Conservation (phyloP, 2,329 filamentous ascomycete species). For the Nemania serpens region DNA sequence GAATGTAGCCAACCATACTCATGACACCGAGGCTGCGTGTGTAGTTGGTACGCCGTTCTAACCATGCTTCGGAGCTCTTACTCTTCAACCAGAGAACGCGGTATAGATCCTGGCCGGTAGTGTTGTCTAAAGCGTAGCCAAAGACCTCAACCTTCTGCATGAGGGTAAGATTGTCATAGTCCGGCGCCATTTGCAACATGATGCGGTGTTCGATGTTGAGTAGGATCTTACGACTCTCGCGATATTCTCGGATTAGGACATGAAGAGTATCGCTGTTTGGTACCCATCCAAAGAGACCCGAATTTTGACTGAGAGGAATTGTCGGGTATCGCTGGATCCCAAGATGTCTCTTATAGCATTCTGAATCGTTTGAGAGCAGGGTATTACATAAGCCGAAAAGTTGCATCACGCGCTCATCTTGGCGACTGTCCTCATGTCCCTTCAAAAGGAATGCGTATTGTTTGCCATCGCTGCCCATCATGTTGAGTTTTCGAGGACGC, state of each 20-base stretch:
- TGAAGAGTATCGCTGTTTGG: slow-evolving; percentile 97
- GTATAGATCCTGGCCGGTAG: slow-evolving; percentile 97
- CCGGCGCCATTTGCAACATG: slow-evolving; percentile 99
- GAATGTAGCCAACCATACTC: slow-evolving; percentile 99
- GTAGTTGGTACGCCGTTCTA: slow-evolving; percentile 97
- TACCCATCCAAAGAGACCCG: slow-evolving; percentile 93
- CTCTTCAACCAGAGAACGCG: slow-evolving; percentile 98
- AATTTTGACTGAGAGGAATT: slow-evolving; percentile 96
- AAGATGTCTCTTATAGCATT: slow-evolving; percentile 95
- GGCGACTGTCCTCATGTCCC: slow-evolving; percentile 98
- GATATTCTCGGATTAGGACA: slow-evolving; percentile 94
- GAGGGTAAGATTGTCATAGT: slow-evolving; percentile 96
- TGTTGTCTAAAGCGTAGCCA: slow-evolving; percentile 98
- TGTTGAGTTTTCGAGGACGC: slow-evolving; percentile 84
- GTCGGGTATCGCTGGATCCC: slow-evolving; percentile 95
- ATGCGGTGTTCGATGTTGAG: slow-evolving; percentile 99
- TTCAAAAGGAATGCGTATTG: slow-evolving; percentile 91
- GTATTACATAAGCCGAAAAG: slow-evolving; percentile 98
- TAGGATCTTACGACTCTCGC: slow-evolving; percentile 94
- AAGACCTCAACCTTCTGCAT: slow-evolving; percentile 99
- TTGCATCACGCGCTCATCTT: slow-evolving; percentile 99
- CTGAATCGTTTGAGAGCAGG: slow-evolving; percentile 87
- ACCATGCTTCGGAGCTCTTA: slow-evolving; percentile 96
- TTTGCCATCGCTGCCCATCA: slow-evolving; percentile 86
- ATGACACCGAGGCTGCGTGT: slow-evolving; percentile 96